Evolutionary conservation across 192 early-diverging fungal species (phyloP).

Genomic region (Gryganskiella cystojenkinii): DNA sequence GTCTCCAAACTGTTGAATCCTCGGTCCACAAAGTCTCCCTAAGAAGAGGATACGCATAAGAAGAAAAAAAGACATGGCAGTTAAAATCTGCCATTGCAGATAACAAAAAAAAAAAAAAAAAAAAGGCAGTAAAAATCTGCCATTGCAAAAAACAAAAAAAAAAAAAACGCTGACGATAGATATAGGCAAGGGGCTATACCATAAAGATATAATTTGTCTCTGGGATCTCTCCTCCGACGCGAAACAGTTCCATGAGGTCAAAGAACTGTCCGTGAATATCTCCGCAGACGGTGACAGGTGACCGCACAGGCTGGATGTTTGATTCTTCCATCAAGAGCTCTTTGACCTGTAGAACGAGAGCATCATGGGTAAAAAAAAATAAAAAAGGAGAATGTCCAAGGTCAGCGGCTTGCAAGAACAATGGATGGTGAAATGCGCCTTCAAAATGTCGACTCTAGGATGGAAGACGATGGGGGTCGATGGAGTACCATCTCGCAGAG

Average conservation of each 20-base stretch:
- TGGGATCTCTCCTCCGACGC: constrained; percentile 94
- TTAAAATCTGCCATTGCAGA: no score
- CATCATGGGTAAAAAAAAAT: background rate
- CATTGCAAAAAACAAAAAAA: no score
- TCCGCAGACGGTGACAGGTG: constrained; percentile 98
- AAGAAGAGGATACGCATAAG: no score
- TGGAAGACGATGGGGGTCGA: background rate
- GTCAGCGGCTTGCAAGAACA: no score
- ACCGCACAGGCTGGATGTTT: constrained; percentile 96
- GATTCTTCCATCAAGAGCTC: constrained; percentile 98
- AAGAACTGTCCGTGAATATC: constrained; percentile 99
- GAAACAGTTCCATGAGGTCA: constrained; percentile 95
- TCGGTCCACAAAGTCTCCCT: constrained; percentile 99
- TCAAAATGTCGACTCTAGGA: no score
- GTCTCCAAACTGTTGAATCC: constrained; percentile 98
- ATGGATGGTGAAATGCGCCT: no score
- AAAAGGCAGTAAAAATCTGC: no score
- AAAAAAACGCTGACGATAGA: no score
- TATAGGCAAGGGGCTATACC: no score
- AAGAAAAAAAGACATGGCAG: background rate
- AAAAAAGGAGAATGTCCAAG: background rate
- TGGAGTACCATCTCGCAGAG: constrained; percentile 92
- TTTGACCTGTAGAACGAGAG: constrained; percentile 74
- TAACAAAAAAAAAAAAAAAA: no score
- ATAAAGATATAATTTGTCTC: constrained; percentile 98